Evolutionary conservation across 164 flowering plant genomes (phyloP), one percentile per base, ranked within the genome.

Genomic region (Umbellularia californica): DNA sequence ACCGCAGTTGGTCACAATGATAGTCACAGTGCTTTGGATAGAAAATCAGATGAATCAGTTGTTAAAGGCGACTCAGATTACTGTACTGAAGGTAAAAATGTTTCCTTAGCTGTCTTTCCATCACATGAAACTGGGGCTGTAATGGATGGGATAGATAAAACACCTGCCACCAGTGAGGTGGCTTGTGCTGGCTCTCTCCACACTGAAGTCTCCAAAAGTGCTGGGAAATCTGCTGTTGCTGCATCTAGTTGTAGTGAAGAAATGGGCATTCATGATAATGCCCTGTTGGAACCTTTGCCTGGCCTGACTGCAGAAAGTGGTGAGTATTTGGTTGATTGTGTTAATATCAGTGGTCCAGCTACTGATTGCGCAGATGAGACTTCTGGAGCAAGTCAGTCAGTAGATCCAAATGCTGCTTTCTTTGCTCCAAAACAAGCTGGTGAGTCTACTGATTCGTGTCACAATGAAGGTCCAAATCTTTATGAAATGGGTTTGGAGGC

Each of bases 321-420:
- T 64, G 25, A 64, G 28, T 12, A 64, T 22, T 2, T 22, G 5
- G 67, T 17, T 22, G 22, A 64, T 64, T 13, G 10, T 22, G 22
- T 22, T 24, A n/a, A 24, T 64, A 64, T 22, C 67, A 64, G 13
- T 24, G 3, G 28, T 22, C 22, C n/a, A 70, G 68, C 52, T 28
- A 68, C 12, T 6, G 41, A 14, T 72, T 23, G 22, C 58, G 47
- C 30, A n/a, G 63, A 60, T 69, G 76, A 73, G 12, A 15, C 73
- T 19, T 17, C 19, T 66, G 78, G 25, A 67, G 70, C 64, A 28
- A 52, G 33, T 65, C 6, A 27, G 3, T 17, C 63, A 58, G 22
- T 15, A 55, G 7, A 55, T 15, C 17, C 17, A 55, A 55, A 55
- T 55, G 60, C n/a, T 15, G 3, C 60, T 55, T 15, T 4, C 60